These are phyloP conservation scores for Stellera chamaejasme DNA, from an alignment of 345 rosid species.

Conservation along the genomic window DNA sequence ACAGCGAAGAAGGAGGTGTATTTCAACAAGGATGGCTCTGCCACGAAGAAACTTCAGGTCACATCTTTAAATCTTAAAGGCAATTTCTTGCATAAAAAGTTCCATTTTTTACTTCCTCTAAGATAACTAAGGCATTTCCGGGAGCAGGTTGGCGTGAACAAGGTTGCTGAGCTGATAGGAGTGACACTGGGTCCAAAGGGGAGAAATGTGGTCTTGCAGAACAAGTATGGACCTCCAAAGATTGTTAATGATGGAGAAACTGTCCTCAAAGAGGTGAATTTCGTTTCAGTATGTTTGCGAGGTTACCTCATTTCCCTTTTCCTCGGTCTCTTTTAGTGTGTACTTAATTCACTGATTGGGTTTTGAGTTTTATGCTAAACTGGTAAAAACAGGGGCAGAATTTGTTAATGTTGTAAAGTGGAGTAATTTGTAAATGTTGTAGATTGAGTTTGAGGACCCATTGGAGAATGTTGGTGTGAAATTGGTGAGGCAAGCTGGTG, in stretches of 20 bases:
- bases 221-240: constrained; percentile 91
- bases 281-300: not conserved
- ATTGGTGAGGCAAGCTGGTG: constrained; percentile 96
- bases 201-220: constrained; percentile 82
- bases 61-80: not conserved
- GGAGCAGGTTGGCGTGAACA: constrained; percentile 67
- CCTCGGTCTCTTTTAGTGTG: not conserved
- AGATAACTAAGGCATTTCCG: not conserved
- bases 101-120: not conserved
- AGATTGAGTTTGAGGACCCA: constrained; percentile 92
- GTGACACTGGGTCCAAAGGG: constrained; percentile 95
- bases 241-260: constrained; percentile 97
- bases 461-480: constrained; percentile 95
- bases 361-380: not conserved
- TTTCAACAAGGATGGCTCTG: constrained; percentile 85
- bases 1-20: constrained; percentile 63
- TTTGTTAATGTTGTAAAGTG: too few species aligned
- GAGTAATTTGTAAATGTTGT: constrained; percentile 8
- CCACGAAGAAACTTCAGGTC: constrained; percentile 81
- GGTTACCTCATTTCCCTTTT: constrained; percentile 1
- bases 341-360: not conserved
- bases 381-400: too few species aligned
- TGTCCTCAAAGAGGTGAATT: constrained; percentile 68
- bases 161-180: constrained; percentile 85
- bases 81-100: not conserved